These are phyloP conservation scores for Gossypium lobatum DNA, from an alignment of 441 rosid genomes.

Conservation along the genomic window DNA sequence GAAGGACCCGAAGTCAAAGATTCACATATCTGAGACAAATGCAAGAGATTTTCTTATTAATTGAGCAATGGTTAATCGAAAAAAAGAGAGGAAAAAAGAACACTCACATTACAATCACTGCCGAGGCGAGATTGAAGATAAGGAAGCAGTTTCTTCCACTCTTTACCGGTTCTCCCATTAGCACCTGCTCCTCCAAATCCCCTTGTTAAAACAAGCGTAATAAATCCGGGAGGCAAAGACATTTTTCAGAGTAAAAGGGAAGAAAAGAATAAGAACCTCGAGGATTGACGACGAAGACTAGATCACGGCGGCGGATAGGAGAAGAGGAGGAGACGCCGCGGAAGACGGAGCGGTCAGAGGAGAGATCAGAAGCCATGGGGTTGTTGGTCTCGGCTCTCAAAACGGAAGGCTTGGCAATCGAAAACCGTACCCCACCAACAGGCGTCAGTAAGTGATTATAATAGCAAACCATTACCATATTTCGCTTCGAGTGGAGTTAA, in stretches of 20 bases:
- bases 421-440: constrained; percentile 23
- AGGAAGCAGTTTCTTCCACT: constrained; percentile 91
- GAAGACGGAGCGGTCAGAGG: constrained; percentile 30
- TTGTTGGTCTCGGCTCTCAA: constrained; percentile 25
- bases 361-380: constrained; percentile 46
- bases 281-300: constrained; percentile 91
- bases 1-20: constrained; percentile 86
- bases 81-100: background rate
- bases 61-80: background rate
- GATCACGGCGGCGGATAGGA: constrained; percentile 55
- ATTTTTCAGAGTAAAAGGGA: background rate
- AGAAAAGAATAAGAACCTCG: constrained; percentile 40
- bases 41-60: background rate
- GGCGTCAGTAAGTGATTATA: constrained; percentile 26
- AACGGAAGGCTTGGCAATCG: constrained; percentile 32
- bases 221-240: background rate
- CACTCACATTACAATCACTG: constrained; percentile 68
- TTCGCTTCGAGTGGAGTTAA: background rate
- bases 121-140: constrained; percentile 71
- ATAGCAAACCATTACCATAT: constrained; percentile 18
- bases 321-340: constrained; percentile 38
- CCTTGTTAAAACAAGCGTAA: background rate
- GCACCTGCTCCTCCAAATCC: constrained; percentile 56
- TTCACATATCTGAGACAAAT: constrained; percentile 59
- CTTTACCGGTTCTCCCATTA: constrained; percentile 83